Base-by-base conservation (phyloP, 108 stramenopile genomes). In the Nitzschia putrida region DNA sequence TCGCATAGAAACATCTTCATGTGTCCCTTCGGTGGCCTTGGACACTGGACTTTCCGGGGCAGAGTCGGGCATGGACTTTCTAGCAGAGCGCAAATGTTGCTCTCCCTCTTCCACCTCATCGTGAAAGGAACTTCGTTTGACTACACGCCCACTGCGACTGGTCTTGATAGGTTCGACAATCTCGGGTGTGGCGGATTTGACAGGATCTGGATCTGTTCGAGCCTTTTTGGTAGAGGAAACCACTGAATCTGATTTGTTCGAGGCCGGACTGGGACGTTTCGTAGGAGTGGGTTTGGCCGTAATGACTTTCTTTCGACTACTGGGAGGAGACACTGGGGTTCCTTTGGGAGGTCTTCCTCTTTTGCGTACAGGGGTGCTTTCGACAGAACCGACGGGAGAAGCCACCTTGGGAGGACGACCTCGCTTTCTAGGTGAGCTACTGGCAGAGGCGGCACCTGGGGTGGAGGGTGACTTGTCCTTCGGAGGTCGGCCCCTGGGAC, bases 71-170 rank as follows among this genome's bases (percentile, higher is more conserved):
- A 25, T 57, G 70, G 59, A 26, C 61, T 42, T 40, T 65, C 68
- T 74, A 25, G 66, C 29, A n/a, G 77, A 54, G 49, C 80, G 73
- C 58, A 86, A 45, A 24, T 75, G 77, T 52, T 88, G 86, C 24
- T 79, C 84, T 12, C 86, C 83, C 52, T 78, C 77, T 24, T 77
- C 81, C 34, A 85, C 55, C 67, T 93, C 92, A 58, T 93, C 92
- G 68, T 90, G 88, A 55, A 90, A 90, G 13, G 78, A 69, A 20
- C 71, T 84, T 52, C 88, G 69, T 50, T 89, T 87, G 16, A 94
- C 85, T 16, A 82, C 76, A 64, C 92, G 61, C 44, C 89, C 92
- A 66, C 92, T 94, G 55, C 92, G 80, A 61, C 92, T 91, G 11
- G 65, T 43, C 14, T 61, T 77, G 43, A 82, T 25, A 10, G 69